Evolutionary conservation across 768 basidiomycete genomes (phyloP), one percentile per base, ranked within the genome.

Genomic region (Boletus eberwhitei): DNA sequence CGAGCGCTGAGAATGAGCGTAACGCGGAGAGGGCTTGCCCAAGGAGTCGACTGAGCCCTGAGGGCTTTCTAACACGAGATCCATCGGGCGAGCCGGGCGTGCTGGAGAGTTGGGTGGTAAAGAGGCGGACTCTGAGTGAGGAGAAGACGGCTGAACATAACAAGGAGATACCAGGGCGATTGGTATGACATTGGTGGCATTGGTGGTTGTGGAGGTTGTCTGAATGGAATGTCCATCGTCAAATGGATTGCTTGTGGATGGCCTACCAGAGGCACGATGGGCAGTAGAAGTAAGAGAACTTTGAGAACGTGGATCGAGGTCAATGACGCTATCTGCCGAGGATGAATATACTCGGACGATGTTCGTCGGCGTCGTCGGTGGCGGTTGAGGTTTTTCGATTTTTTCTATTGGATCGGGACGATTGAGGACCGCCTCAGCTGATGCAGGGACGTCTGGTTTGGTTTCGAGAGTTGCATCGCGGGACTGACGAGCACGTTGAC

Each of bases 151-250:
- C 4, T 57, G 59, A 21, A 71, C 67, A 12, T 79, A 77, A 21
- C 82, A 82, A 17, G 87, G 82, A 22, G 86, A 73, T 35, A 92
- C 86, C 40, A 92, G 77, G 13, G 90, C 90, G 55, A 93, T 92
- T 57, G 90, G 90, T 54, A 93, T 93, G 59, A 91, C 90, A 61
- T 93, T 93, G 22, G 90, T 88, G 40, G 82, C 82, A 65, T 88
- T 86, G 14, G 89, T 86, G 41, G 82, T 79, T n/a, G 85, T 83
- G 11, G 80, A 79, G 1, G 76, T 75, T 29, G 90, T 93, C 70
- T 89, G 87, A 55, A 93, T 93, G 37, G 90, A 92, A 45, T 87
- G 82, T 26, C 71, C 73, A 63, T 93, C 90, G 40, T 82, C 81
- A 70, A 92, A 93, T 22, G 90, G 90, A 74, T 92, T 90, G 48